These are phyloP conservation scores for Elsinoe ampelina DNA, from an alignment of 2,329 filamentous ascomycete species.

Conservation along the genomic window DNA sequence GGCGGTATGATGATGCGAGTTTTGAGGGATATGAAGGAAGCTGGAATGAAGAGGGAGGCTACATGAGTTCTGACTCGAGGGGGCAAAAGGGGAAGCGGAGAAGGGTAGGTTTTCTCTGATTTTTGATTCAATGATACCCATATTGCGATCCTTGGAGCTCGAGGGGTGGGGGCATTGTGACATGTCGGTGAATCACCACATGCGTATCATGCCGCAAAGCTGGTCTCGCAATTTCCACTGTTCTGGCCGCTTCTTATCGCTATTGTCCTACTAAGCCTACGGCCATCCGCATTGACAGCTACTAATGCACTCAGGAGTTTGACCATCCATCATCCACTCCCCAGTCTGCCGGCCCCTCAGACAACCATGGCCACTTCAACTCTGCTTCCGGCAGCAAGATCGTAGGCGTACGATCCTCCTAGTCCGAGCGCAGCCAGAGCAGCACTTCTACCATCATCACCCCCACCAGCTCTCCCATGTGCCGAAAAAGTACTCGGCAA, in stretches of 20 bases:
- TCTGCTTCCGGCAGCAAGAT: conserved; percentile 9
- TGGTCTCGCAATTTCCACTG: too few relatives aligned
- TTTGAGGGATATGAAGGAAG: conserved; percentile 68
- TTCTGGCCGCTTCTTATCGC: background rate
- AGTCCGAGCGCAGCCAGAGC: background rate
- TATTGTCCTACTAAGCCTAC: background rate
- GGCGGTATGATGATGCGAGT: conserved; percentile 64
- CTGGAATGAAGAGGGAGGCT: conserved; percentile 59
- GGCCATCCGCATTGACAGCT: background rate
- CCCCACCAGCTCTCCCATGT: background rate
- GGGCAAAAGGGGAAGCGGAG: conserved; percentile 6
- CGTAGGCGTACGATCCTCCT: conserved; percentile 7
- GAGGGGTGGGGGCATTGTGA: background rate
- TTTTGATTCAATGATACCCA: conserved; percentile 10
- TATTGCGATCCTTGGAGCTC: background rate
- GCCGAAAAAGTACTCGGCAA: background rate
- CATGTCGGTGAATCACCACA: background rate
- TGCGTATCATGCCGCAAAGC: background rate
- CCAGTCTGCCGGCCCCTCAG: background rate
- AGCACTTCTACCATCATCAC: background rate
- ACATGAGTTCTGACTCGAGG: conserved; percentile 26
- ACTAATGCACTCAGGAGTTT: background rate
- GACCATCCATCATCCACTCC: conserved; percentile 1
- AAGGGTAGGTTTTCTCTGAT: conserved; percentile 11
- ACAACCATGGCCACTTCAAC: conserved; percentile 8